Base-by-base conservation (phyloP, 169 alveolate genomes). In the Plasmodium ovale region DNA sequence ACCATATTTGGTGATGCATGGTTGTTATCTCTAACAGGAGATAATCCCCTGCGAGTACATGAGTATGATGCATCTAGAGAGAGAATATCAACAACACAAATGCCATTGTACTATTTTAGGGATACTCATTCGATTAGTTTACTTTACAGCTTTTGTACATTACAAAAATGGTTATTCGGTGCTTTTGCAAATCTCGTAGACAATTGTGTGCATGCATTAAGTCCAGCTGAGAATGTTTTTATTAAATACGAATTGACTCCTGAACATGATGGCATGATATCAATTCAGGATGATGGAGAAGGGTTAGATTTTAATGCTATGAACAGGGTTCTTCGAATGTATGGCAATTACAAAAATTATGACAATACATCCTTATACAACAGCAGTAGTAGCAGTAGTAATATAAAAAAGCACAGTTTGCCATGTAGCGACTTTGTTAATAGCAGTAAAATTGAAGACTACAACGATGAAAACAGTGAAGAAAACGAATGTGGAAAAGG, bases 81-180 rank as follows among this genome's bases (percentile, higher is more conserved):
- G 27, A 68, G 67, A 72, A 92, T 60, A 59, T 87, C 91, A 29
- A 68, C 88, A 21, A 89, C 89, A 53, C 89, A 85, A 19, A 37
- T 90, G 87, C 96, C 96, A 62, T 94, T 94, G 19, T 94, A 94
- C 92, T 94, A 84, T 82, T 94, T 91, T 84, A 87, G 96, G 37
- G 96, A 94, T 58, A 89, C 94, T 3, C 96, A 94, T 84, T 94
- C 96, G n/a, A 94, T 94, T 16, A 92, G 92, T 47, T 71, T 94
- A 74, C 68, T 94, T 19, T 94, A 94, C 90, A 94, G 94, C n/a
- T 65, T 94, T 49, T 92, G 96, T 65, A 58, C 94, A 9, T 87
- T 91, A 79, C 97, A 95, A 68, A 82, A 91, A 72, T 95, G 97
- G 97, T 88, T 92, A 0, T 95, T 95, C 72, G 97, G 97, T 53